Evolutionary conservation across 2,329 filamentous ascomycete species (phyloP).

Genomic region (Decorospora gaudefroyi): DNA sequence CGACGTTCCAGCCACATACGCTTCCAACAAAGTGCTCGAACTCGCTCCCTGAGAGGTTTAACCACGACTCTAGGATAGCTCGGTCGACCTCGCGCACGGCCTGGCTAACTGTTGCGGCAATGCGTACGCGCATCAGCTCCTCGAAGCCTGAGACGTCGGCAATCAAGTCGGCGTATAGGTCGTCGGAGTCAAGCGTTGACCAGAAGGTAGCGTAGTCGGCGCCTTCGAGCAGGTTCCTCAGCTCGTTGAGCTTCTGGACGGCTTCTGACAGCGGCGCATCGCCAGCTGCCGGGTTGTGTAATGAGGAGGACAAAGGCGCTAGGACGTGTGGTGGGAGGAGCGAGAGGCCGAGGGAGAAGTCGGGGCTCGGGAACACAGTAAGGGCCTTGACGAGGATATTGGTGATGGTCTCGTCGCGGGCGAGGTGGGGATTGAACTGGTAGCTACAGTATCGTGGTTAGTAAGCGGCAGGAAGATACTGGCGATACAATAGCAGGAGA

Average conservation of each 20-base stretch:
- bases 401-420: constrained; percentile 95
- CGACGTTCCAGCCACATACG: constrained; percentile 79
- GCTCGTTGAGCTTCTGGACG: constrained; percentile 79
- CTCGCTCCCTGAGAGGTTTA: constrained; percentile 53
- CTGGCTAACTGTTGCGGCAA: constrained; percentile 84
- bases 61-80: constrained; percentile 55
- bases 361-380: constrained; percentile 93
- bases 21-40: constrained; percentile 57
- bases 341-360: constrained; percentile 92
- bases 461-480: constrained; percentile 9
- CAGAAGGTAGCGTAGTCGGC: constrained; percentile 93
- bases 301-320: constrained; percentile 59
- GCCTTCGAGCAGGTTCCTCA: constrained; percentile 85
- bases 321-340: constrained; percentile 86
- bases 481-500: constrained; percentile 1
- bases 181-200: constrained; percentile 88
- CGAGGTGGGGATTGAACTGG: constrained; percentile 98
- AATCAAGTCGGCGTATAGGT: constrained; percentile 92
- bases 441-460: constrained; percentile 64
- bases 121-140: constrained; percentile 86
- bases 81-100: constrained; percentile 74
- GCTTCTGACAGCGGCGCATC: constrained; percentile 80
- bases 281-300: constrained; percentile 59
- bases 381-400: constrained; percentile 98
- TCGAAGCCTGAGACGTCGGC: constrained; percentile 95